A percentile compares a stretch with the other conserved stretches of the same genome.
These are phyloP conservation scores for Hirschioporus abietinus DNA, from an alignment of 768 basidiomycete genomes.

Conservation along the genomic window DNA sequence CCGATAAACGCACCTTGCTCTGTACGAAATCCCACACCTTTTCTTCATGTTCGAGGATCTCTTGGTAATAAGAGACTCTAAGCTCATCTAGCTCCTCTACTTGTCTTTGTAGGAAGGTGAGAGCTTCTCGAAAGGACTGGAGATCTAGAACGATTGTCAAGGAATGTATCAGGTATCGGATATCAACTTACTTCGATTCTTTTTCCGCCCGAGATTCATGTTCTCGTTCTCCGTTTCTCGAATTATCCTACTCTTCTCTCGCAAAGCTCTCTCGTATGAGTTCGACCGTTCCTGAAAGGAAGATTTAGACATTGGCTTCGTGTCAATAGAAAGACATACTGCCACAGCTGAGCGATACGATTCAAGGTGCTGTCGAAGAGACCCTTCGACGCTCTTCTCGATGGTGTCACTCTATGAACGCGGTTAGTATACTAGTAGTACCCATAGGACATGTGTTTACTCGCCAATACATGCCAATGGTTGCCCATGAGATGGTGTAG, in stretches of 20 bases:
- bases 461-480: slow-evolving; percentile 86
- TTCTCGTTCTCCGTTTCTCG: slow-evolving; percentile 80
- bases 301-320: slow-evolving; percentile 6
- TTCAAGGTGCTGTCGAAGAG: slow-evolving; percentile 79
- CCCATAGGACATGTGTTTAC: slow-evolving; percentile 19
- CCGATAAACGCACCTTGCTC: slow-evolving; percentile 53
- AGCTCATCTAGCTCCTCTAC: slow-evolving; percentile 89
- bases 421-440: background rate
- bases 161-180: slow-evolving; percentile 5
- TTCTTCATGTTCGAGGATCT: slow-evolving; percentile 89
- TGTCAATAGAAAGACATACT: slow-evolving; percentile 33
- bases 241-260: slow-evolving; percentile 81
- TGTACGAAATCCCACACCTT: slow-evolving; percentile 94
- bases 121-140: slow-evolving; percentile 80
- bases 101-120: slow-evolving; percentile 76
- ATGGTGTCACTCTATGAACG: slow-evolving; percentile 67
- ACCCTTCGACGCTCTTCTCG: slow-evolving; percentile 85
- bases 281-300: slow-evolving; percentile 73
- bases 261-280: slow-evolving; percentile 75
- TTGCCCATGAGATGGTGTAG: slow-evolving; percentile 89
- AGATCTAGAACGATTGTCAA: slow-evolving; percentile 52
- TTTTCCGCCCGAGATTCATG: slow-evolving; percentile 58
- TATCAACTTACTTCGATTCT: slow-evolving; percentile 70
- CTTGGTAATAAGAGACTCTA: slow-evolving; percentile 79
- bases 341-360: slow-evolving; percentile 69